Base-by-base conservation (phyloP, 2,329 filamentous ascomycete species). In the Ascomycota sp. region DNA sequence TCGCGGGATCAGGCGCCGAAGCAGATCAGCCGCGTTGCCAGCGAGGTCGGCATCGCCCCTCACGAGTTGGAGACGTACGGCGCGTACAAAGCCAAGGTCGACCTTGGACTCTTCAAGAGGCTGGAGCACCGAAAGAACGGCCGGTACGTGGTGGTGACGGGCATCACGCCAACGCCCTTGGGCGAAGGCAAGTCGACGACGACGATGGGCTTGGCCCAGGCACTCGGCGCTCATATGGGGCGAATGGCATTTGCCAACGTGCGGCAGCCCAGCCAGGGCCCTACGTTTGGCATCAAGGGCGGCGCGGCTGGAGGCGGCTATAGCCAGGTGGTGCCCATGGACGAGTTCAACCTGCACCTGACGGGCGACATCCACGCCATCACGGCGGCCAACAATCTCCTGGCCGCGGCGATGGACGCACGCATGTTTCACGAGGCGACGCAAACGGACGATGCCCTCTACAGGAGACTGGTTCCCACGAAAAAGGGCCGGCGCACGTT, bases 291-390 rank as follows among this genome's bases (percentile, higher is more conserved):
- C 45, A 95, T 98, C 65, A 98, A 98, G 65, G 89, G 89, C 37
- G 89, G 89, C 45, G 89, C 89, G 35, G 89, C 89, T 33, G 89
- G 89, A 45, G 89, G 89, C 52, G 89, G 89, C 24, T 98, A 95
- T 69, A 93, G 82, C 52, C 89, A 98, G 53, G 89, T 98, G 47
- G 95, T 98, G 44, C 89, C 89, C 34, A 98, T 98, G 89, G 89
- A 98, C 44, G 89, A 98, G 54, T 98, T 98, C 63, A 98, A 98
- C 57, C 62, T 98, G 47, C 89, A 98, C 53, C 59, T 98, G 45
- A 98, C 89, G 32, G 89, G 89, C 44, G 89, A 98, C 50, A 95
- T 98, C 33, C 89, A 98, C 52, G 89, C 89, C 39, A 89, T 98
- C 46, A 83, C 83, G 31, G 86, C 86, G 20, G 89, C 89, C 23